Base-by-base conservation (phyloP, 176 grass and related monocot species). In the Musa acuminata region DNA sequence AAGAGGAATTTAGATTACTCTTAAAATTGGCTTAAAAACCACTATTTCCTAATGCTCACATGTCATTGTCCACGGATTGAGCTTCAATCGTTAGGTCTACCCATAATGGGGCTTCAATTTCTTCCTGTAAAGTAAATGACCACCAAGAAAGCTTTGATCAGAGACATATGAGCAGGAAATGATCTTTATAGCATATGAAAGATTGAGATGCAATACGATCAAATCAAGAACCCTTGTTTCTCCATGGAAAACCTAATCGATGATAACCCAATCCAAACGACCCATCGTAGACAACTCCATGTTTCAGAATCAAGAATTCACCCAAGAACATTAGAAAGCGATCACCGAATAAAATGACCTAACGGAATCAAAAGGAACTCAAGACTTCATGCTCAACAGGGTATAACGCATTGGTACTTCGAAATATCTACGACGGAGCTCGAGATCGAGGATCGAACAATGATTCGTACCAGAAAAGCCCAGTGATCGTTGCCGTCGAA, bases 61-160 rank as follows among this genome's bases (percentile, higher is more conserved):
- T 26, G 3, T 76, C 74, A 22, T 64, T 10, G 19, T 62, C 58
- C 43, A 64, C 49, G 24, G 21, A 20, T 64, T 17, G 29, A 76
- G 74, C 57, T 77, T 77, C 75, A 2, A 65, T 16, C 26, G 43
- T 27, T 14, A 77, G 75, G 59, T 77, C 75, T 52, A 8, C 75
- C 75, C 75, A 77, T 60, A 65, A 65, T 17, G 75, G 60, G 60
- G 75, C 75, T 65, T 77, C 75, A 16, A 77, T 64, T 64, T 64
- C 59, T 65, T 77, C 75, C 75, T 77, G 75, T 13, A 43, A 43
- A 43, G 4, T 43, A 43, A 43, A 43, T 43, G 35, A 43, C 35
- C 35, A 43, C 35, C 35, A 43, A 6, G 35, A 5, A 43, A 5
- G 35, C 35, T 43, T 6, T 43, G 35, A 43, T 43, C 35, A 43